A percentile compares a stretch with the other conserved stretches of the same genome.
Conservation (phyloP, 257 asterid genomes). For the Perilla frutescens region DNA sequence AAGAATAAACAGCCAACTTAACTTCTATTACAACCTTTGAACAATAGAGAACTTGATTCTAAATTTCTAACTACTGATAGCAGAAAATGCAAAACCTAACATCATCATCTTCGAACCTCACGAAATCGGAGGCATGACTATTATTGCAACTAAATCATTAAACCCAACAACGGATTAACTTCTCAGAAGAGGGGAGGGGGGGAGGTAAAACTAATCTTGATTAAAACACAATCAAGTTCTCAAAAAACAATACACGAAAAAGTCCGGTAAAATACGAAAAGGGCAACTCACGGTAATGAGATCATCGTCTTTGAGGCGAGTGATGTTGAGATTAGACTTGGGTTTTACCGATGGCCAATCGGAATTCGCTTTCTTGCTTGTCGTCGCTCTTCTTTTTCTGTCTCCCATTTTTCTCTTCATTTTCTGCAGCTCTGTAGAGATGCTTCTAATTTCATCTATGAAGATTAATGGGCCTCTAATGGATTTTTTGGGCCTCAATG, state of each 20-base stretch:
- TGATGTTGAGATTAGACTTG: constrained; percentile 54
- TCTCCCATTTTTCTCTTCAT: constrained; percentile 65
- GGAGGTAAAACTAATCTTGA: constrained; percentile 10
- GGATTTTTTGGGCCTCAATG: neutral
- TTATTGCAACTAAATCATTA: neutral
- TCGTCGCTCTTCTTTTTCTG: constrained; percentile 42
- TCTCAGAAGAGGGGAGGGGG: neutral
- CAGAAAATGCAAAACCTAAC: constrained; percentile 1
- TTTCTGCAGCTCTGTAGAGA: neutral
- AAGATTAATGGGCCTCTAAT: constrained; percentile 30
- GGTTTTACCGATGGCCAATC: constrained; percentile 70
- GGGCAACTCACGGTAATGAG: constrained; percentile 54
- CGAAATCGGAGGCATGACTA: neutral
- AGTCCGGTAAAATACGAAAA: neutral
- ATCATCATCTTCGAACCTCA: neutral
- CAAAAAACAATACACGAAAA: neutral
- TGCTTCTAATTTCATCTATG: constrained; percentile 1
- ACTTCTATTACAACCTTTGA: neutral
- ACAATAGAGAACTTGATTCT: neutral
- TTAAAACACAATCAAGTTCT: neutral
- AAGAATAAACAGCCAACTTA: neutral
- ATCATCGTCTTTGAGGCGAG: constrained; percentile 65
- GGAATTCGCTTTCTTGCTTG: constrained; percentile 49
- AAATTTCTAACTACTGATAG: neutral
- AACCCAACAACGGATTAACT: neutral